Evolutionary conservation across 2,329 filamentous ascomycete species (phyloP), one percentile per base, ranked within the genome.

Genomic region (Moelleriella libera): DNA sequence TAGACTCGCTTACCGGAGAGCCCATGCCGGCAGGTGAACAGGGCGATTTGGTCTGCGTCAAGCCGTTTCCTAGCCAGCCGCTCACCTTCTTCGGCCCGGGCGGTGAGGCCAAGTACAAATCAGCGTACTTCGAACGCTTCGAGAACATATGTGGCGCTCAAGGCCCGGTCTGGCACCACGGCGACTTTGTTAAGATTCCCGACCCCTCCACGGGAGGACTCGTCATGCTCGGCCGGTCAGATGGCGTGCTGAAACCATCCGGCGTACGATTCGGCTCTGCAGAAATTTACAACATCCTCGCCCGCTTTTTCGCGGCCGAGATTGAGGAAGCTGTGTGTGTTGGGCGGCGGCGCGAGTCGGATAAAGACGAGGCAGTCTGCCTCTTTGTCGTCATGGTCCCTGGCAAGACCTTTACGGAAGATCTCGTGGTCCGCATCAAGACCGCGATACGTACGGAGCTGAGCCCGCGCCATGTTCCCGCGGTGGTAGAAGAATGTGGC

Each of bases 211-310:
- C 86, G 0, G 82, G 86, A 10, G 87, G 88, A 0, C 68, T 97
- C 8, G 74, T 88, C 54, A 97, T 97, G 90, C 75, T 97, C 0
- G 90, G 92, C 3, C 78, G 90, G 30, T 92, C 85, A 46, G 90
- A 98, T 57, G 92, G 92, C 4, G 86, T 97, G 5, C 68, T 98
- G 11, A 98, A 98, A 61, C 92, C 92, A 0, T 79, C 83, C 0
- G 92, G 92, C 2, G 88, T 98, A 14, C 74, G 90, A 0, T 97
- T 98, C 59, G 90, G 90, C 5, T 88, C 82, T 32, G 88, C 90
- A 0, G 92, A 98, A 69, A 95, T 98, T 21, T 97, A 97, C 66
- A 96, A 95, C 60, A 74, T 96, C n/a, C 68, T 97, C 30, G 77
- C 92, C 2, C 80, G 85, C 54, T 84, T 88, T 64, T 96, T 96